phyloP scores from a whole-genome alignment of 2,329 filamentous ascomycete genomes.

The Alternaria incomplexa region DNA sequence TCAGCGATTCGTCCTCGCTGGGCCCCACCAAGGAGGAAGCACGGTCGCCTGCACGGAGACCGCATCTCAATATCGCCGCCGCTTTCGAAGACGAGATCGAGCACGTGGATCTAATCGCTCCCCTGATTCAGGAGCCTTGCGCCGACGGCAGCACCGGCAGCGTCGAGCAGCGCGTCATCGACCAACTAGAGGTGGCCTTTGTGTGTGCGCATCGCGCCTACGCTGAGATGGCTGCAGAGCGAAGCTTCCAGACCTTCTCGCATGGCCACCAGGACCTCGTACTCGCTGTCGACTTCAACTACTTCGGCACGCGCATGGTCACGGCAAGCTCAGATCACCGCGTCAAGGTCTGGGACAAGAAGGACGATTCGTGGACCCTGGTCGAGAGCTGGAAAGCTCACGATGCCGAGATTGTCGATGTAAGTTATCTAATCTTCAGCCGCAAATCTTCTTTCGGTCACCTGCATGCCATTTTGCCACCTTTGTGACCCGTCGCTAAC shows the following conservation, averaged over 20 bases:
- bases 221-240: constrained; percentile 44
- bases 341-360: constrained; percentile 87
- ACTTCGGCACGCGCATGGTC: constrained; percentile 88
- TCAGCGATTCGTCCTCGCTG: constrained; percentile 47
- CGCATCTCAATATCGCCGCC: constrained; percentile 40
- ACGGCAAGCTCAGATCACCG: constrained; percentile 92
- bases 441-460: constrained; percentile 20
- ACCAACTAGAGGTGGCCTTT: constrained; percentile 38
- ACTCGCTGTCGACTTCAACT: constrained; percentile 86
- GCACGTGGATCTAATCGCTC: constrained; percentile 39
- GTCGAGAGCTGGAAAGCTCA: constrained; percentile 91
- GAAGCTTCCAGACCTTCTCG: constrained; percentile 64
- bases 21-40: constrained; percentile 43
- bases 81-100: constrained; percentile 39
- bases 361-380: constrained; percentile 76
- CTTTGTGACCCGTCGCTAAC: constrained; percentile 28
- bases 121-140: constrained; percentile 44
- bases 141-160: constrained; percentile 35
- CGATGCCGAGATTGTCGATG: constrained; percentile 87
- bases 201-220: constrained; percentile 38
- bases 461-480: constrained; percentile 26
- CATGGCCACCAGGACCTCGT: constrained; percentile 82
- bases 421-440: constrained; percentile 52
- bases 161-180: constrained; percentile 33
- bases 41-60: constrained; percentile 39